Evolutionary conservation across 768 basidiomycete species (phyloP).

Genomic region (Trametes cubensis): DNA sequence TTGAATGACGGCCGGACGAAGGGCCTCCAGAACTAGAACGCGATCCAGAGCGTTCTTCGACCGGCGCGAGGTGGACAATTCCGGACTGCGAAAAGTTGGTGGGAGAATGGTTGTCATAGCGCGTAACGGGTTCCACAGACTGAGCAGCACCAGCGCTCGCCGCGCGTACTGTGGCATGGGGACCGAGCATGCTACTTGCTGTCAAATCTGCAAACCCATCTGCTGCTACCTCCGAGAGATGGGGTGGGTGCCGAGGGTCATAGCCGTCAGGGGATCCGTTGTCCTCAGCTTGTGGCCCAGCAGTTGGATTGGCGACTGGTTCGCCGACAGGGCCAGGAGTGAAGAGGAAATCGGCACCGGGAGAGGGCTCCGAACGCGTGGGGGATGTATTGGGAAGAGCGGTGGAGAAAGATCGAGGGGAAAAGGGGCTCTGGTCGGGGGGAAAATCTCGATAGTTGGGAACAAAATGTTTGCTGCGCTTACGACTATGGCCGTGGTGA

Average conservation of each 20-base stretch:
- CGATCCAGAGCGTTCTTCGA: constrained; percentile 15
- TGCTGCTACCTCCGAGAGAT: constrained; percentile 27
- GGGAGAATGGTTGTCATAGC: not conserved
- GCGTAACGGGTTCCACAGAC: not conserved
- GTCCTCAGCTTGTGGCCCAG: not conserved
- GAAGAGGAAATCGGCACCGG: constrained; percentile 2
- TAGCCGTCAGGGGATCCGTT: constrained; percentile 7
- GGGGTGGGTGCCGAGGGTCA: constrained; percentile 26
- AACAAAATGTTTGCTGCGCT: constrained; percentile 13
- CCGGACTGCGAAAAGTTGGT: constrained; percentile 34
- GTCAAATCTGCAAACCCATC: constrained; percentile 26
- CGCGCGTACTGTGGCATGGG: not conserved
- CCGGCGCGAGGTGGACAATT: constrained; percentile 33
- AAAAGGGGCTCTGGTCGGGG: constrained; percentile 22
- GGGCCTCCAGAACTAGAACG: constrained; percentile 15
- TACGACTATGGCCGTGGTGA: not conserved
- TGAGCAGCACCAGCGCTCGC: not conserved
- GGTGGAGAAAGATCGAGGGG: constrained; percentile 24
- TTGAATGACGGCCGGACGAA: constrained; percentile 3
- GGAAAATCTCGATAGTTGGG: constrained; percentile 31
- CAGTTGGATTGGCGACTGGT: constrained; percentile 6
- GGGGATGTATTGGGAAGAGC: constrained; percentile 4
- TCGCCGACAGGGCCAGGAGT: constrained; percentile 22
- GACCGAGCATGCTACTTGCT: constrained; percentile 5
- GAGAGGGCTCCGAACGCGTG: not conserved